Percentiles rank a stretch among this genome's conserved stretches.
phyloP scores from a whole-genome alignment of 163 green algal genomes.

The Picocystis sp. region DNA sequence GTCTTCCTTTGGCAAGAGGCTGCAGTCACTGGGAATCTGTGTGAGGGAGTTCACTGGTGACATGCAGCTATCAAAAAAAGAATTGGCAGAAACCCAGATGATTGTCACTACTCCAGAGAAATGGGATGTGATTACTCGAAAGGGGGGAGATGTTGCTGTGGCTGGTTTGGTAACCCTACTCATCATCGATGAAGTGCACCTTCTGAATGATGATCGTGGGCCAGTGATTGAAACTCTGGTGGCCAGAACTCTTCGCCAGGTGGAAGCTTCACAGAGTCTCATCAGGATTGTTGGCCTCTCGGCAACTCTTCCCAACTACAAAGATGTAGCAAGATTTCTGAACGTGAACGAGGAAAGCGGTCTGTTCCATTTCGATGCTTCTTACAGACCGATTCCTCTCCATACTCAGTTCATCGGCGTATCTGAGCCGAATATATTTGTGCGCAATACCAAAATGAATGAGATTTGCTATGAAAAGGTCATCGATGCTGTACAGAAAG shows the following conservation, averaged over 20 bases:
- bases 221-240: slow-evolving; percentile 93
- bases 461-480: slow-evolving; percentile 90
- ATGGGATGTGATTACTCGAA: slow-evolving; percentile 97
- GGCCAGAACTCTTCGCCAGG: slow-evolving; percentile 64
- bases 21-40: slow-evolving; percentile 49
- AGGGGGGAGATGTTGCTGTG: slow-evolving; percentile 67
- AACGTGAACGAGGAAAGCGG: slow-evolving; percentile 55
- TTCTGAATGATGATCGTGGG: slow-evolving; percentile 91
- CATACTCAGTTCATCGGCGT: slow-evolving; percentile 80
- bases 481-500: slow-evolving; percentile 49
- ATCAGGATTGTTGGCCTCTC: slow-evolving; percentile 94
- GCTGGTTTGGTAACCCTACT: slow-evolving; percentile 65
- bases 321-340: slow-evolving; percentile 76
- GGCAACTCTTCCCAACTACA: slow-evolving; percentile 92
- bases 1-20: slow-evolving; percentile 57
- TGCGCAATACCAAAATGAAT: slow-evolving; percentile 64
- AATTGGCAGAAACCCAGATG: slow-evolving; percentile 93
- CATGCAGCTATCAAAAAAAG: slow-evolving; percentile 88
- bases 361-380: slow-evolving; percentile 91
- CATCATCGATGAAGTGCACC: slow-evolving; percentile 85
- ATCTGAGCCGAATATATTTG: slow-evolving; percentile 57
- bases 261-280: slow-evolving; percentile 83
- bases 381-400: slow-evolving; percentile 83
- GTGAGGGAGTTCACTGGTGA: slow-evolving; percentile 91
- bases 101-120: slow-evolving; percentile 98